A percentile compares a stretch with the other conserved stretches of the same genome.
Evolutionary conservation across 371 early-diverging fungal genomes (phyloP).

Genomic region (Mucor racemosus): DNA sequence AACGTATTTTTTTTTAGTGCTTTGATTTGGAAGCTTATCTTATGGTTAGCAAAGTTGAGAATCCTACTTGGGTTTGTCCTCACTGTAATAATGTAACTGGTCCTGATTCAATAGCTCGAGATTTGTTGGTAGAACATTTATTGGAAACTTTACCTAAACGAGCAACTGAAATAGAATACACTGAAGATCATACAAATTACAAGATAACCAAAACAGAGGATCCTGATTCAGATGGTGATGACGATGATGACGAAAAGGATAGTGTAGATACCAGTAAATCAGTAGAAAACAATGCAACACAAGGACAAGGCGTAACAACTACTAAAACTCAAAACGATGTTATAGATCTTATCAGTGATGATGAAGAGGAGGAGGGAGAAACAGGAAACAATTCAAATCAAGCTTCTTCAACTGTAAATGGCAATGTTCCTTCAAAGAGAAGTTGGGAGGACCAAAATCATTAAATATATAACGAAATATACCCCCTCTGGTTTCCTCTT

Average conservation of each 20-base stretch:
- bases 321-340: conserved; percentile 16
- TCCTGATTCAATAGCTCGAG: conserved; percentile 27
- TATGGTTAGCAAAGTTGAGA: conserved; percentile 21
- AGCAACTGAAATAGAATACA: conserved; percentile 38
- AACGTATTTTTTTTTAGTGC: conserved; percentile 25
- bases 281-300: neutral
- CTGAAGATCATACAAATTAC: conserved; percentile 20
- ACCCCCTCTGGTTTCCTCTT: neutral
- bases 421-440: conserved; percentile 8
- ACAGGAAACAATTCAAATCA: neutral
- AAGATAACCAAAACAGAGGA: conserved; percentile 31
- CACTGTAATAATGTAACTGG: conserved; percentile 32
- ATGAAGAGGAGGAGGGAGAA: conserved; percentile 5
- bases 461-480: neutral
- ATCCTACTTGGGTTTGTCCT: conserved; percentile 43
- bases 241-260: conserved; percentile 20
- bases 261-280: neutral
- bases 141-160: conserved; percentile 28
- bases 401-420: neutral
- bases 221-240: conserved; percentile 28
- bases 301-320: neutral
- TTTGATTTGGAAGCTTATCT: conserved; percentile 44
- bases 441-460: neutral
- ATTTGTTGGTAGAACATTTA: conserved; percentile 33
- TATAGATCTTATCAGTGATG: conserved; percentile 42